Conservation (phyloP, 2,329 filamentous ascomycete genomes). For the Ceratocystis ficicola region DNA sequence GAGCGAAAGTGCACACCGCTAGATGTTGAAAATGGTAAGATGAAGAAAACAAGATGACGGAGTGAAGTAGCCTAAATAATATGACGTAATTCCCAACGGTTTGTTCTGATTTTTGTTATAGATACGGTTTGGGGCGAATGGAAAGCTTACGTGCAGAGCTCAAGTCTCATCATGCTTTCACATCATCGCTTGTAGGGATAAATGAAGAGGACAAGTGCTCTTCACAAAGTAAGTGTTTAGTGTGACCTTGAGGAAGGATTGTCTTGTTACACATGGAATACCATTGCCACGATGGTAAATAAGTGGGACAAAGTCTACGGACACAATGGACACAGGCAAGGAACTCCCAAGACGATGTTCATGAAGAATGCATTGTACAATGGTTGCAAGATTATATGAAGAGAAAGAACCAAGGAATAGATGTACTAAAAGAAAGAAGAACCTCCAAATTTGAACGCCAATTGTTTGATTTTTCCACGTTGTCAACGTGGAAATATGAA, state of each 20-base stretch:
- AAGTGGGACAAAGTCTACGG: not conserved
- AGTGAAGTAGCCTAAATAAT: not conserved
- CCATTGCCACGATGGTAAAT: not conserved
- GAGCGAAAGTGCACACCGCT: not conserved
- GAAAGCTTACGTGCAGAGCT: no score
- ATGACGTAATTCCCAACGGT: not conserved
- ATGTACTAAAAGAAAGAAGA: not conserved
- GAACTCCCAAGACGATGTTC: no score
- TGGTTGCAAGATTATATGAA: not conserved
- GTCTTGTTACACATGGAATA: not conserved
- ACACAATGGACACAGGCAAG: not conserved
- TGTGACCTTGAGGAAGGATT: not conserved
- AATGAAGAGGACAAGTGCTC: no score
- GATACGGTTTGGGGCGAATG: not conserved
- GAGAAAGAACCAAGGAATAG: not conserved
- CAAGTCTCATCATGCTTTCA: no score
- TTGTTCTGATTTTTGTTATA: not conserved
- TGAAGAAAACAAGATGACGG: not conserved
- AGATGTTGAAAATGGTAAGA: not conserved
- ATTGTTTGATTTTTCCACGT: conserved; percentile 7
- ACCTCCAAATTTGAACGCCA: conserved; percentile 2
- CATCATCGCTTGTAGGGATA: no score
- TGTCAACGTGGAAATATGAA: conserved; percentile 6
- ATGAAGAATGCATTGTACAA: not conserved
- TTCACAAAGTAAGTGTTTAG: not conserved